Evolutionary conservation across 768 basidiomycete genomes (phyloP), one percentile per base, ranked within the genome.

Genomic region (Tubosaeta sp.): DNA sequence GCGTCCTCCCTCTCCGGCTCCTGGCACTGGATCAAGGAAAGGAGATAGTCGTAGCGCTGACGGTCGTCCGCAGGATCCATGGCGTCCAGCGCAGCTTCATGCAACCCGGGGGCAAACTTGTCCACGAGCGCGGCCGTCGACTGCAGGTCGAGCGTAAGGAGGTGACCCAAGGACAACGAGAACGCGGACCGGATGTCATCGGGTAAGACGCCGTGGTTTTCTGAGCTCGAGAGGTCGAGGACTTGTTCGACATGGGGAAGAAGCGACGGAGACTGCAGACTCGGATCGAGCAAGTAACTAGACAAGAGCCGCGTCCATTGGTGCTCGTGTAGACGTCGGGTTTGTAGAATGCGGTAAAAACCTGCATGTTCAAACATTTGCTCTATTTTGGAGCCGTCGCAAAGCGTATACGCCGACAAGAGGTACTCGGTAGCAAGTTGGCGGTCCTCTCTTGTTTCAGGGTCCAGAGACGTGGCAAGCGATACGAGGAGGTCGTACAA

Each of bases 391-490:
- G 88, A 84, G 58, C 75, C 76, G 50, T 94, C 84, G 56, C 86
- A 84, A 0, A 95, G 96, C 34, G 82, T 90, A 66, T 96, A 97
- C 0, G 80, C 81, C 2, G 96, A 99, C 16, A 98, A 76, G 29
- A 99, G 81, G 66, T 86, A 96, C 70, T 99, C 96, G 8, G 86
- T 84, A 0, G 96, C 96, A 6, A 99, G 78, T 62, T 99, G 93
- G 13, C 96, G 84, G 69, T 98, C 96, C 63, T 98, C 95, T 22
- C 86, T 79, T 0, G 91, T 96, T 61, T 78, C 81, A 14, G 73
- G 69, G 64, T 95, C 91, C 0, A 74, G 63, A 63, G 94, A 91
- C 52, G 80, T 75, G 1, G 90, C 82, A 12, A 99, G 83, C 6
- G 80, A 80, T 51, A 87, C 75, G 44, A 99, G 80, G 59, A 97